Evolutionary conservation across 2,329 filamentous ascomycete species (phyloP).

Genomic region (Cordyceps militaris): DNA sequence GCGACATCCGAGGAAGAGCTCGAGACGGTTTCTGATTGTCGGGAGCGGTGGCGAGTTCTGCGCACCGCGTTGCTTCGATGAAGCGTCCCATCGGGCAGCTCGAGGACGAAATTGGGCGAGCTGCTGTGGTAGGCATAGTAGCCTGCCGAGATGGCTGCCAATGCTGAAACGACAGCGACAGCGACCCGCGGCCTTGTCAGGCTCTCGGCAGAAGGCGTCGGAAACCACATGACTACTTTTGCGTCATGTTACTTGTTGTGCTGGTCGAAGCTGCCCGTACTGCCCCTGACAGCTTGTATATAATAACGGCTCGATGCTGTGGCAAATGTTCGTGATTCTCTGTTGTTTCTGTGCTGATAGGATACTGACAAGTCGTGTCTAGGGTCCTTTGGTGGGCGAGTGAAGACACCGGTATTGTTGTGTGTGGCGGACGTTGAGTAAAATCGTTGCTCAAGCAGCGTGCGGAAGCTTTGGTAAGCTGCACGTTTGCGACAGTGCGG

Average conservation of each 20-base stretch:
- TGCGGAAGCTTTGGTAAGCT: slow-evolving; percentile 4
- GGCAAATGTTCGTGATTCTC: neutral
- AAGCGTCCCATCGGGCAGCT: slow-evolving; percentile 30
- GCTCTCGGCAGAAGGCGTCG: slow-evolving; percentile 44
- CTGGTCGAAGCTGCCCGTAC: neutral
- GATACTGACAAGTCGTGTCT: neutral
- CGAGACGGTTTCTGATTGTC: slow-evolving; percentile 31
- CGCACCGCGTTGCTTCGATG: slow-evolving; percentile 64
- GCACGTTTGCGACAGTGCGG: neutral
- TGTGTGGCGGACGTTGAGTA: neutral
- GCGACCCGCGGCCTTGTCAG: slow-evolving; percentile 48
- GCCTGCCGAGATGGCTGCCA: slow-evolving; percentile 49
- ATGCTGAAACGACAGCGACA: slow-evolving; percentile 47
- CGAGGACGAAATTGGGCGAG: slow-evolving; percentile 21
- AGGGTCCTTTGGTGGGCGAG: no score
- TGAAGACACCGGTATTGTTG: neutral
- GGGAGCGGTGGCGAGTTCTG: slow-evolving; percentile 33
- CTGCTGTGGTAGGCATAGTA: slow-evolving; percentile 49
- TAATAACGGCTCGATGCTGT: neutral
- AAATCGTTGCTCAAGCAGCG: neutral
- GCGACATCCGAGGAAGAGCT: slow-evolving; percentile 35
- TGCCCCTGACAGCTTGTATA: slow-evolving; percentile 7
- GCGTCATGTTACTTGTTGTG: slow-evolving; percentile 24
- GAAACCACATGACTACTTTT: slow-evolving; percentile 38
- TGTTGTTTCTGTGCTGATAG: neutral